Evolutionary conservation across 495 filamentous ascomycete species (phyloP), one percentile per base, ranked within the genome.

Genomic region (Hypoxylon lienhwacheense): DNA sequence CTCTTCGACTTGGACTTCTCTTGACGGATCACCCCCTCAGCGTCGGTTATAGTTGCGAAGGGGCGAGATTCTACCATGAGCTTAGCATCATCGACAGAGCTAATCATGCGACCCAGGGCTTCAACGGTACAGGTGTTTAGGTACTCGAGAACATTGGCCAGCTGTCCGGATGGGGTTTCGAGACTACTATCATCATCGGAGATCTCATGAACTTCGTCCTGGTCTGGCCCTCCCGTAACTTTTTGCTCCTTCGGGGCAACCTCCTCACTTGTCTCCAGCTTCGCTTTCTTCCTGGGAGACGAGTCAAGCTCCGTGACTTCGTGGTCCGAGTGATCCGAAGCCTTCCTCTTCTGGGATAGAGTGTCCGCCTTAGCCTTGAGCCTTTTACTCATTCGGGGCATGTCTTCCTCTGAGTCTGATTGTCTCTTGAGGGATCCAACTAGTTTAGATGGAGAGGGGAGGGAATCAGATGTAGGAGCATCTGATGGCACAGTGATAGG

Each of bases 21-120:
- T 3, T 66, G 51, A 2, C 76, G 74, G 3, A 76, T 76, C 10
- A 96, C 81, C 20, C 66, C 73, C 32, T 85, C 79, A 7, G 93
- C 84, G 5, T 77, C 77, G 14, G 80, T 74, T 7, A 95, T 69
- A 15, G 69, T 74, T 2, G 50, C 57, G 53, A 91, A 97, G 0
- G 91, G 90, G 26, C 86, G 82, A 31, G 85, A 71, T 0, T 79
- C 73, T 1, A 92, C 66, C 50, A 98, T 80, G 7, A 80, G 36
- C 20, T 82, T 71, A 0, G 89, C 86, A 43, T 79, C 74, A 8
- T 83, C 82, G 48, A 87, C 81, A 2, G 85, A 84, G 35, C 78
- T 79, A 8, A 89, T 85, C 33, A 95, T 85, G 61, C 95, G 90
- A 2, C 84, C 80, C 12, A 98, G 78, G 36, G 89, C 85, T 19